Conservation (phyloP, 495 filamentous ascomycete species). For the Xylaria venustula region DNA sequence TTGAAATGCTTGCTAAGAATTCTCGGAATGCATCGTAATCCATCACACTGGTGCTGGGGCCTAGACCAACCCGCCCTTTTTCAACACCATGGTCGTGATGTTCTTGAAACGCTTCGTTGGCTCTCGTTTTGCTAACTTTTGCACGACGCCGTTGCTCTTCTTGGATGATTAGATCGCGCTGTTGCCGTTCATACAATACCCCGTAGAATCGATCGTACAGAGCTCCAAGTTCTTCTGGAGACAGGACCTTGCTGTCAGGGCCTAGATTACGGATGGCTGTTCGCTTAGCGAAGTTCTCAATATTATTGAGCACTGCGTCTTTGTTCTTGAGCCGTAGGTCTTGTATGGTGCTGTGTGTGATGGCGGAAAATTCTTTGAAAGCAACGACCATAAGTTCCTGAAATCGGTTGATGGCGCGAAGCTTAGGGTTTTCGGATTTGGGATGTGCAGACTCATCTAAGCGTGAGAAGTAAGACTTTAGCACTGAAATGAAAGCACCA, state of each 20-base stretch:
- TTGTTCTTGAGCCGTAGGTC: slow-evolving; percentile 91
- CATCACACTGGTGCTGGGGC: slow-evolving; percentile 86
- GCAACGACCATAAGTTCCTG: slow-evolving; percentile 98
- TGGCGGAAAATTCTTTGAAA: slow-evolving; percentile 94
- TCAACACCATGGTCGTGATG: slow-evolving; percentile 49
- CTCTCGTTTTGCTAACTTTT: slow-evolving; percentile 57
- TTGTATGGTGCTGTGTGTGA: slow-evolving; percentile 87
- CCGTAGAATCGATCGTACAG: slow-evolving; percentile 93
- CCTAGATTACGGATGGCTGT: slow-evolving; percentile 95
- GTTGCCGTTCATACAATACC: slow-evolving; percentile 84
- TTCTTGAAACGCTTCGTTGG: slow-evolving; percentile 43
- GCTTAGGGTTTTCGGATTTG: slow-evolving; percentile 87
- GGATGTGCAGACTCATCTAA: slow-evolving; percentile 96
- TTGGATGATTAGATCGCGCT: slow-evolving; percentile 72
- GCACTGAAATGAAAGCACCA: slow-evolving; percentile 91
- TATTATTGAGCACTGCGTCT: slow-evolving; percentile 84
- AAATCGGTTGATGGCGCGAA: slow-evolving; percentile 89
- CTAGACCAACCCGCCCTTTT: slow-evolving; percentile 83
- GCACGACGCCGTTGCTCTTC: slow-evolving; percentile 68
- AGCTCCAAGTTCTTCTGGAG: slow-evolving; percentile 77
- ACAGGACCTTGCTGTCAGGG: slow-evolving; percentile 88
- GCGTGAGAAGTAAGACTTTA: slow-evolving; percentile 91
- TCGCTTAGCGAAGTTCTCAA: slow-evolving; percentile 94
- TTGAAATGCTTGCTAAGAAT: slow-evolving; percentile 82
- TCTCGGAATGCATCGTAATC: slow-evolving; percentile 95